Evolutionary conservation across 805 yeast species (phyloP).

Genomic region (Kregervanrija delftensis): DNA sequence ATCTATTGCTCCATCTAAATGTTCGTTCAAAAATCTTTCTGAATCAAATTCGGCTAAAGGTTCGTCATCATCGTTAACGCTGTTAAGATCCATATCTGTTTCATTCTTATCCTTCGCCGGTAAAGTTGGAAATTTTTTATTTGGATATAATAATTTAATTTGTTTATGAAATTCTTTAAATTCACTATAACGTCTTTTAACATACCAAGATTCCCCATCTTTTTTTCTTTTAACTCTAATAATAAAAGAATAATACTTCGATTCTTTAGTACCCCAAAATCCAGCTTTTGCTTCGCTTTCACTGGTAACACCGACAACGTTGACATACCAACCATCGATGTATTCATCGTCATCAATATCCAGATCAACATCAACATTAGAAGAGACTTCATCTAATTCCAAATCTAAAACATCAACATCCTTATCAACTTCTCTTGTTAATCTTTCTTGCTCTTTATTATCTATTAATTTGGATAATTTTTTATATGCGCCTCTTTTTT

Average conservation of each 20-base stretch:
- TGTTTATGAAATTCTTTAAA: constrained; percentile 51
- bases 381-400: not conserved
- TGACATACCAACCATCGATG: constrained; percentile 54
- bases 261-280: constrained; percentile 18
- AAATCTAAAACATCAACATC: constrained; percentile 10
- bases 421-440: constrained; percentile 2
- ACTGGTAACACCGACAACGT: constrained; percentile 59
- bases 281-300: constrained; percentile 20
- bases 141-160: constrained; percentile 60
- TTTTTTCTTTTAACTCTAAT: constrained; percentile 35
- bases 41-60: not conserved
- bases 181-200: constrained; percentile 60
- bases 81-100: constrained; percentile 14
- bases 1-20: too few relatives aligned
- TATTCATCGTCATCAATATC: constrained; percentile 27
- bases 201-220: constrained; percentile 34
- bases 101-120: constrained; percentile 26
- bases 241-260: constrained; percentile 38
- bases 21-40: too few relatives aligned
- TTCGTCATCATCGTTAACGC: constrained; percentile 10
- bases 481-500: constrained; percentile 33
- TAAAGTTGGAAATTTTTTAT: constrained; percentile 41
- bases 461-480: constrained; percentile 27
- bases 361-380: constrained; percentile 16
- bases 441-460: constrained; percentile 5